A percentile compares a stretch with the other conserved stretches of the same genome.
Conservation (phyloP, 1,139 yeast genomes). For the Debaryomyces robertsiae region DNA sequence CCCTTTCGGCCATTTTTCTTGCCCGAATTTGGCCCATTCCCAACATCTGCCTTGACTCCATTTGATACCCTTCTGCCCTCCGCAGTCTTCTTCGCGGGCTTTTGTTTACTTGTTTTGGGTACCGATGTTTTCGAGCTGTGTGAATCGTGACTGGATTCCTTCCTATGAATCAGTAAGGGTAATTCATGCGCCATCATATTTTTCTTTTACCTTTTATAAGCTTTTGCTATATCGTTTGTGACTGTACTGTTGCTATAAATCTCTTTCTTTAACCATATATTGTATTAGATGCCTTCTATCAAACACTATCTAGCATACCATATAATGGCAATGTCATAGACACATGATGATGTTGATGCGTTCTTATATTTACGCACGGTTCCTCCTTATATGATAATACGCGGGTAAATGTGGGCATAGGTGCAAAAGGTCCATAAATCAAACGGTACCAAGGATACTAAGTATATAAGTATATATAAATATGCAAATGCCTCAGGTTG, state of each 20-base stretch:
- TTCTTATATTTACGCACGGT: not conserved
- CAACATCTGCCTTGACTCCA: conserved; percentile 47
- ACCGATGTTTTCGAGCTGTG: conserved; percentile 4
- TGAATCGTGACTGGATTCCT: conserved; percentile 9
- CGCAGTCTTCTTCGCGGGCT: conserved; percentile 21
- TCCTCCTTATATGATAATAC: not conserved
- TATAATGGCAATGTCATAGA: conserved; percentile 4
- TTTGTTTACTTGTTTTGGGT: conserved; percentile 19
- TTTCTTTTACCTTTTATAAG: conserved; percentile 6
- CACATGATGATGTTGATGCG: conserved; percentile 7
- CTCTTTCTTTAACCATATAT: conserved; percentile 5
- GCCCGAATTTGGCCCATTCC: conserved; percentile 21
- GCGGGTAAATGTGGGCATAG: conserved; percentile 9
- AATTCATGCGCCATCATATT: conserved; percentile 47
- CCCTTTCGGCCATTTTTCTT: conserved; percentile 13
- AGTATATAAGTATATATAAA: conserved; percentile 2
- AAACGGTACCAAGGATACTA: too few relatives aligned
- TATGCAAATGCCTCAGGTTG: conserved; percentile 2
- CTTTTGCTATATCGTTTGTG: too few relatives aligned
- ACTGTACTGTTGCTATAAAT: not conserved
- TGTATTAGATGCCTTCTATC: conserved; percentile 1
- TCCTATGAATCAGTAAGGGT: conserved; percentile 29
- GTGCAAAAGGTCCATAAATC: conserved; percentile 4
- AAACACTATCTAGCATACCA: not conserved
- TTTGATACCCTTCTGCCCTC: conserved; percentile 39